Conservation (phyloP, 164 flowering plant species). For the Malania oleifera region DNA sequence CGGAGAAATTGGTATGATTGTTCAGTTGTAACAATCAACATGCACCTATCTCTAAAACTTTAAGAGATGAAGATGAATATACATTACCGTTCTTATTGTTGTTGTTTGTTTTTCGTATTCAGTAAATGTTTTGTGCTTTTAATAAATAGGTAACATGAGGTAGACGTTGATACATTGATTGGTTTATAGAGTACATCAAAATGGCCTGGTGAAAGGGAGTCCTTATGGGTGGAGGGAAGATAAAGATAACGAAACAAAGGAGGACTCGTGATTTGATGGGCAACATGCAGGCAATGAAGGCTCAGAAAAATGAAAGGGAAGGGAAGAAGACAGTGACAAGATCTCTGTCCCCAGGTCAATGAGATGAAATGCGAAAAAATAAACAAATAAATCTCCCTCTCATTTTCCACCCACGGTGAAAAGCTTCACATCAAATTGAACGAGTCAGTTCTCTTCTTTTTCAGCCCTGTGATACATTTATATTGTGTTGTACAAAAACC, state of each 20-base stretch:
- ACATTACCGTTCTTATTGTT: too few species aligned
- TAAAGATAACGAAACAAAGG: not conserved
- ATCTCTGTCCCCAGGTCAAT: conserved; percentile 12
- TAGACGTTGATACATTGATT: too few species aligned
- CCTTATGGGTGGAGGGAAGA: not conserved
- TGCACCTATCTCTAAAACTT: too few species aligned
- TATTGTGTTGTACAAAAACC: not conserved
- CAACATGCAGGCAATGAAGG: conserved; percentile 7
- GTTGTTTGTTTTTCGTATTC: too few species aligned
- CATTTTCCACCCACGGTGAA: conserved; percentile 18
- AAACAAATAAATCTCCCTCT: conserved; percentile 4
- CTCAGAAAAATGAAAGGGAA: conserved; percentile 11
- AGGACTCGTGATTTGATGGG: conserved; percentile 3
- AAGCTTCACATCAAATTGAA: conserved; percentile 25
- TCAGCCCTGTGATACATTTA: not conserved
- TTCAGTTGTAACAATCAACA: too few species aligned
- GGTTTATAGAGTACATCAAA: not conserved
- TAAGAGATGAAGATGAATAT: too few species aligned
- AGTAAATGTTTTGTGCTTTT: too few species aligned
- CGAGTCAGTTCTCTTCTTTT: conserved; percentile 5
- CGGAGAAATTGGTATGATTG: too few species aligned
- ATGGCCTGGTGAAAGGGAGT: not conserved
- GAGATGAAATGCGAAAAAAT: not conserved
- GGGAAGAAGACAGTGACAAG: conserved; percentile 4
- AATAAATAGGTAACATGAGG: too few species aligned